Conservation (phyloP, 164 flowering plant genomes). For the Warburgia ugandensis region DNA sequence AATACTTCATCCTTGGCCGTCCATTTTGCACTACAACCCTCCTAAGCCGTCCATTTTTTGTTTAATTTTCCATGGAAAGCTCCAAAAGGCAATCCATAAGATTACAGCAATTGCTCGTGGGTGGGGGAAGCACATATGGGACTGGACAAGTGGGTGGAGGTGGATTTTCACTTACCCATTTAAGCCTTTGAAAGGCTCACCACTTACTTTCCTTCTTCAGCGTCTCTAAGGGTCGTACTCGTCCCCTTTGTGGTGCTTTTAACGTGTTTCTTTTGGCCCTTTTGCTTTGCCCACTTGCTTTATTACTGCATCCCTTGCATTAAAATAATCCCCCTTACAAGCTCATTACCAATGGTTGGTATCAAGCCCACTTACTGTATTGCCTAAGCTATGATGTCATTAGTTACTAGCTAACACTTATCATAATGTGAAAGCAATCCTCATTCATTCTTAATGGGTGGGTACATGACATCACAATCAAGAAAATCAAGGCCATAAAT, state of each 20-base stretch:
- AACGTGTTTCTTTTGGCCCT: neutral
- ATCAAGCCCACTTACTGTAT: conserved; percentile 12
- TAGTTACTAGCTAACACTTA: conserved; percentile 13
- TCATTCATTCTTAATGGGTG: conserved; percentile 16
- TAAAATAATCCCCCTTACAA: neutral
- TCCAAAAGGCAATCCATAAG: too few species aligned
- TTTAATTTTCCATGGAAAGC: too few species aligned
- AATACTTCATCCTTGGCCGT: too few species aligned
- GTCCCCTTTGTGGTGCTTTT: neutral
- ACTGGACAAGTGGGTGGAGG: conserved; percentile 11
- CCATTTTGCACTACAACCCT: too few species aligned
- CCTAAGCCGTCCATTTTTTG: too few species aligned
- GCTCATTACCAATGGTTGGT: neutral
- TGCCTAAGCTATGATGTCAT: conserved; percentile 28
- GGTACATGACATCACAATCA: neutral
- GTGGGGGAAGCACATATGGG: conserved; percentile 5
- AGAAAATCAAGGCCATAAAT: neutral
- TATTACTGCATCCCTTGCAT: neutral
- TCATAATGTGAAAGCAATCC: conserved; percentile 7
- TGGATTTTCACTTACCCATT: conserved; percentile 10
- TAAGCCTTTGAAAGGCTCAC: too few species aligned
- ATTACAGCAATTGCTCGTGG: conserved; percentile 13
- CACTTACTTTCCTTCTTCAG: neutral
- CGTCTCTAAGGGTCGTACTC: neutral
- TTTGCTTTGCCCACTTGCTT: conserved; percentile 3